phyloP scores from a whole-genome alignment of 169 alveolate genomes.

The Plasmodium gaboni region DNA sequence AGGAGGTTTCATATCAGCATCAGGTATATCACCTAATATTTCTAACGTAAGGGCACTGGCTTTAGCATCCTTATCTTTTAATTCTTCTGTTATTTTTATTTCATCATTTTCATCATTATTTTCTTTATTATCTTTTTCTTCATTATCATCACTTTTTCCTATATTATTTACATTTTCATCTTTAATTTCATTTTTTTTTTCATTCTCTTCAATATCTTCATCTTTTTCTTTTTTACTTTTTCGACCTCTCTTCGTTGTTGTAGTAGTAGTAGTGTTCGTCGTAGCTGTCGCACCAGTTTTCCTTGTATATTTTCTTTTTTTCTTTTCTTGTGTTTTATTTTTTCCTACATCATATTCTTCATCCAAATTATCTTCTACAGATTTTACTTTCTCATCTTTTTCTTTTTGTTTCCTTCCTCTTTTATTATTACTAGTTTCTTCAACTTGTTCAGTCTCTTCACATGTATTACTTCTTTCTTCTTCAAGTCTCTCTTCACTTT shows the following conservation, averaged over 20 bases:
- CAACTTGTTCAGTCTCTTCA: background rate
- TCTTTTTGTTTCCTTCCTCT: background rate
- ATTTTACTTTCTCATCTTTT: slow-evolving; percentile 3
- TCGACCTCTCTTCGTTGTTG: slow-evolving; percentile 2
- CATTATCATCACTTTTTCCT: background rate
- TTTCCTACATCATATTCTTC: slow-evolving; percentile 17
- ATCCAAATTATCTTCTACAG: slow-evolving; percentile 10
- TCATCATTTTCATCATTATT: slow-evolving; percentile 82
- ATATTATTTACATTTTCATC: background rate
- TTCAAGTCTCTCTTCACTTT: slow-evolving; percentile 40
- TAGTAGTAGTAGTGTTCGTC: no score
- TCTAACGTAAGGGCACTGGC: slow-evolving; percentile 96
- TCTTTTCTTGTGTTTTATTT: slow-evolving; percentile 22
- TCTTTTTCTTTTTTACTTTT: slow-evolving; percentile 10
- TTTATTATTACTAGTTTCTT: slow-evolving; percentile 15
- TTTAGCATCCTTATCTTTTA: slow-evolving; percentile 92
- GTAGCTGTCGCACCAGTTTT: background rate
- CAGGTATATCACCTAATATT: slow-evolving; percentile 98
- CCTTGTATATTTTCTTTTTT: background rate
- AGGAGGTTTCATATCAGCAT: slow-evolving; percentile 99
- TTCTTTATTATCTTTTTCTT: slow-evolving; percentile 66
- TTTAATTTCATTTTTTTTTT: background rate
- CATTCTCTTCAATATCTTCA: slow-evolving; percentile 12
- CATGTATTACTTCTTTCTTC: slow-evolving; percentile 14
- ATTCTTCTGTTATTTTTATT: slow-evolving; percentile 89